These are phyloP conservation scores for Erucastrum elatum DNA, from an alignment of 345 rosid genomes.

Conservation along the genomic window DNA sequence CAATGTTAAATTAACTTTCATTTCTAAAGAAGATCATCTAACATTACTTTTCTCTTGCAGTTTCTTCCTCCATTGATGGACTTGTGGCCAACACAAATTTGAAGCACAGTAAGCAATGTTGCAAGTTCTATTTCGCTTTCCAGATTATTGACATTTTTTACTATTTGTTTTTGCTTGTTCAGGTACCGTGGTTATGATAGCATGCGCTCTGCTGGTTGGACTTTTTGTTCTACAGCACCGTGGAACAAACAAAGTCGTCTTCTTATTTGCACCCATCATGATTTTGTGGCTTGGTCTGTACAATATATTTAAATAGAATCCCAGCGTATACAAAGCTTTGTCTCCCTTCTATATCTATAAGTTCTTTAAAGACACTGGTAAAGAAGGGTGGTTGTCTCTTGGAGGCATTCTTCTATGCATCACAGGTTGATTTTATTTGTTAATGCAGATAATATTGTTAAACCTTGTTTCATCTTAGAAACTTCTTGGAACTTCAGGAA, in stretches of 20 bases:
- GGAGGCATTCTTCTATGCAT: slow-evolving; percentile 79
- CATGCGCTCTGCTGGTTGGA: slow-evolving; percentile 67
- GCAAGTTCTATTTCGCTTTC: background rate
- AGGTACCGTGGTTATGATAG: slow-evolving; percentile 74
- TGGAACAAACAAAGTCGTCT: slow-evolving; percentile 72
- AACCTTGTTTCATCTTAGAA: slow-evolving; percentile 25
- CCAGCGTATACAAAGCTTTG: slow-evolving; percentile 66
- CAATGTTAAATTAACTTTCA: too few species aligned
- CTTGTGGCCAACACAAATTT: slow-evolving; percentile 50
- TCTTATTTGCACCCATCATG: slow-evolving; percentile 77
- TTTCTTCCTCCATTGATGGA: slow-evolving; percentile 82
- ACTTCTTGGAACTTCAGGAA: slow-evolving; percentile 52
- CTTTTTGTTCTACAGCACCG: slow-evolving; percentile 89
- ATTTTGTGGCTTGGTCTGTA: slow-evolving; percentile 82
- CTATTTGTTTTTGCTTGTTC: slow-evolving; percentile 7
- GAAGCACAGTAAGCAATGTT: slow-evolving; percentile 57
- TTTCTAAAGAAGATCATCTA: background rate
- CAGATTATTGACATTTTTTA: background rate
- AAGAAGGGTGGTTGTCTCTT: slow-evolving; percentile 84
- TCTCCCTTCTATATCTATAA: slow-evolving; percentile 72
- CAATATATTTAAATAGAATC: slow-evolving; percentile 84
- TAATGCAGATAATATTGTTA: background rate
- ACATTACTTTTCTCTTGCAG: slow-evolving; percentile 47
- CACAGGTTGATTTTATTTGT: slow-evolving; percentile 53
- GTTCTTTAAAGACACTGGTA: slow-evolving; percentile 71